Conservation (phyloP, 371 early-diverging fungal species). For the Zopfochytrium polystomum region DNA sequence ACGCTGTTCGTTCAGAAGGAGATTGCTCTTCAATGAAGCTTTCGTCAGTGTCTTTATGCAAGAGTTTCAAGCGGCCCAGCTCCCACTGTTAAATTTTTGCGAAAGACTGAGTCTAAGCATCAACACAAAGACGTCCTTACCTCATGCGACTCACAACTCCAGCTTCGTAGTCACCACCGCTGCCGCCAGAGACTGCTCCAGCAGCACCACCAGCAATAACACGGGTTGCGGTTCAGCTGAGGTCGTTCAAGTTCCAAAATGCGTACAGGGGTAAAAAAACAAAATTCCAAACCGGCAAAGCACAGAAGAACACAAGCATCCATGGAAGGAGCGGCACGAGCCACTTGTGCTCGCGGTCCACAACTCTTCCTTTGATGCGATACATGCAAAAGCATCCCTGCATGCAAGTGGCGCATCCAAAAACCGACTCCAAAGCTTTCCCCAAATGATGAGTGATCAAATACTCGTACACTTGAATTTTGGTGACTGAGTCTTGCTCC, state of each 20-base stretch:
- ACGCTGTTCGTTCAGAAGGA: too few species aligned
- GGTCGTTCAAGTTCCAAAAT: constrained; percentile 99
- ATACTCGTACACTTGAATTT: constrained; percentile 89
- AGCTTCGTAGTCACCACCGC: too few species aligned
- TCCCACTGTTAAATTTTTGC: too few species aligned
- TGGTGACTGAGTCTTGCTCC: constrained; percentile 65
- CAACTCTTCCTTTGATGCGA: too few species aligned
- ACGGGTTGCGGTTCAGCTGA: constrained; percentile 96
- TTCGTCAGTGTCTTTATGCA: too few species aligned
- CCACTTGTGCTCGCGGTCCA: too few species aligned
- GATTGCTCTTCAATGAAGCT: too few species aligned
- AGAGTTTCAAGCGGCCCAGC: too few species aligned
- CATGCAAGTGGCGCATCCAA: constrained; percentile 96
- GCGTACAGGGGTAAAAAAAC: constrained; percentile 95
- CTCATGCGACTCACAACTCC: too few species aligned
- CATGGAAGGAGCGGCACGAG: constrained; percentile 72
- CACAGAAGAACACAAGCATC: constrained; percentile 91
- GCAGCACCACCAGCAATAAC: constrained; percentile 79
- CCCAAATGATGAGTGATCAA: constrained; percentile 93
- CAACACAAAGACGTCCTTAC: too few species aligned
- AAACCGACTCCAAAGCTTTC: constrained; percentile 93
- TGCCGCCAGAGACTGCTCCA: too few species aligned
- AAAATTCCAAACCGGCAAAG: constrained; percentile 94
- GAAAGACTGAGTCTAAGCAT: too few species aligned
- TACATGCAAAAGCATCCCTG: constrained; percentile 95